Base-by-base conservation (phyloP, 805 yeast species). In the Zygosaccharomyces siamensis region DNA sequence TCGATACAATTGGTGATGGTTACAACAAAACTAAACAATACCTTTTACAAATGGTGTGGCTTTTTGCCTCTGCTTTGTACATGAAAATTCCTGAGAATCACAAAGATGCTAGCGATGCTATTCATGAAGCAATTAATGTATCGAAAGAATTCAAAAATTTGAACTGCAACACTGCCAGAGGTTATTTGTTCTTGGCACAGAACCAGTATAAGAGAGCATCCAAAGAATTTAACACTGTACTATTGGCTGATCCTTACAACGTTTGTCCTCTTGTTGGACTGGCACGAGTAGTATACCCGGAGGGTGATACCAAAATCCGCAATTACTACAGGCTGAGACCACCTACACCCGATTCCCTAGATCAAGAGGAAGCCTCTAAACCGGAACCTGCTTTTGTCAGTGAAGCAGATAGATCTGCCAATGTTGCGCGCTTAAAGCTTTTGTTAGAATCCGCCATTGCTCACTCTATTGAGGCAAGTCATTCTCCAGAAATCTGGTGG, bases 21-120 rank as follows among this genome's bases (percentile, higher is more conserved):
- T 49, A 36, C 47, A 57, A 53, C 39, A 51, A 63, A 38, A 47
- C 60, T 1, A 52, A 53, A 12, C 79, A 74, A 38, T 67, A 70
- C 40, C 58, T 80, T 7, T 61, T 82, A 40, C 88, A 83, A 57
- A 72, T 73, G 30, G 60, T 87, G 21, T 89, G 97, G 96, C 63
- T 89, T 43, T 79, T 89, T 78, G 75, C 87, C 0, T 75, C 89
- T 0, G 74, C 76, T 32, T 68, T 88, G 24, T 89, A 87, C 61
- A 69, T 77, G 57, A 76, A 78, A 50, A 16, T 49, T 0, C 48
- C 48, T 8, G 81, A 78, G 1, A 64, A 78, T 35, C 53, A 69
- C 1, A 74, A 70, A 2, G 95, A 88, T 46, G 80, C 90, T 1
- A 81, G 81, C 57, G 81, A 77, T 49, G 84, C 95, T 41, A 74